These are phyloP conservation scores for Tylopilus sp. DNA, from an alignment of 768 basidiomycete genomes.

Conservation along the genomic window DNA sequence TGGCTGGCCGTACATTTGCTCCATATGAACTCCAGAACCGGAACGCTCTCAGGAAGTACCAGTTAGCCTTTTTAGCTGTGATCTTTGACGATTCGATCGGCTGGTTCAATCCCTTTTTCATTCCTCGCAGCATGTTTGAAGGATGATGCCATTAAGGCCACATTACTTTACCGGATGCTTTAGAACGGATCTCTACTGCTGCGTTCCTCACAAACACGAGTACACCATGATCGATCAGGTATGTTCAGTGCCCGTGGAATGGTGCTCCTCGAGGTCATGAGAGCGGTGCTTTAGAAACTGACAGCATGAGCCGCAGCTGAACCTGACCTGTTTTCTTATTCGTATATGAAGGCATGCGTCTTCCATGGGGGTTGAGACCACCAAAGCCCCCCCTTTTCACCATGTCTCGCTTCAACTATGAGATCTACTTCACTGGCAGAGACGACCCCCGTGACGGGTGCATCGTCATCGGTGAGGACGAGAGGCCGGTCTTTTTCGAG, in stretches of 20 bases:
- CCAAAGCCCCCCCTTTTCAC: neutral
- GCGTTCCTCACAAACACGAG: slow-evolving; percentile 34
- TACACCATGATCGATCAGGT: slow-evolving; percentile 49
- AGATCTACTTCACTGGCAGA: slow-evolving; percentile 66
- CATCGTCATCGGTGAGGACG: slow-evolving; percentile 64
- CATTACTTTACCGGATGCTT: slow-evolving; percentile 14
- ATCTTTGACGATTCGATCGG: slow-evolving; percentile 19
- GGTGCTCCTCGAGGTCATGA: slow-evolving; percentile 47
- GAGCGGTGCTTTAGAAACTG: slow-evolving; percentile 31
- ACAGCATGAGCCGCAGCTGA: slow-evolving; percentile 26
- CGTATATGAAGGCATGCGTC: slow-evolving; percentile 30
- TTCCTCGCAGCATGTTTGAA: slow-evolving; percentile 9
- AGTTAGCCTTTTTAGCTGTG: slow-evolving; percentile 28
- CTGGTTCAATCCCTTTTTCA: slow-evolving; percentile 17
- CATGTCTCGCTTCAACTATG: slow-evolving; percentile 41
- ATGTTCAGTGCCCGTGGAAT: slow-evolving; percentile 47
- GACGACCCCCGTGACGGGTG: slow-evolving; percentile 65
- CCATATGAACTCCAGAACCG: slow-evolving; percentile 9
- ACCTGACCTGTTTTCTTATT: slow-evolving; percentile 3
- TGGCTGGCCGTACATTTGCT: neutral
- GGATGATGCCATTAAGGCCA: slow-evolving; percentile 2
- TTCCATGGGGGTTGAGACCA: slow-evolving; percentile 2
- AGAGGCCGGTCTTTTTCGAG: slow-evolving; percentile 55
- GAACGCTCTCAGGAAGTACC: slow-evolving; percentile 22
- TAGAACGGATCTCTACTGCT: slow-evolving; percentile 16